phyloP scores from a whole-genome alignment of 148 eudicot species.

The Chenopodium album region DNA sequence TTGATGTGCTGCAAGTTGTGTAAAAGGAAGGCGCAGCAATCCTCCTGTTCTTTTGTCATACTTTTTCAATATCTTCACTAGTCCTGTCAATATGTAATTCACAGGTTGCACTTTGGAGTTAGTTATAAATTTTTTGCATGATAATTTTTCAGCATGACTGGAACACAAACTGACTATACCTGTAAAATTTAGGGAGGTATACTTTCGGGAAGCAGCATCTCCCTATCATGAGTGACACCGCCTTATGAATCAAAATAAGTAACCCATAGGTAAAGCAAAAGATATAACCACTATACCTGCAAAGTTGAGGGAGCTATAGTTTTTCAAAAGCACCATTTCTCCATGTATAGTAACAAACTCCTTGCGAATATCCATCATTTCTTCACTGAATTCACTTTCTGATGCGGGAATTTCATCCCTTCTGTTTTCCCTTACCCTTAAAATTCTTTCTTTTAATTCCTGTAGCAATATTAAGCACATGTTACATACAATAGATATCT shows the following conservation, averaged over 20 bases:
- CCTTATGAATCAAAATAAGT: conserved; percentile 20
- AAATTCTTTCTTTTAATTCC: conserved; percentile 88
- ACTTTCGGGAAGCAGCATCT: conserved; percentile 21
- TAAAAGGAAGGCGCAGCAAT: conserved; percentile 70
- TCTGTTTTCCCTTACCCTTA: conserved; percentile 53
- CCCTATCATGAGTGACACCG: conserved; percentile 20
- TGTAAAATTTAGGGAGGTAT: conserved; percentile 2
- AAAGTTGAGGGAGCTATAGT: conserved; percentile 92
- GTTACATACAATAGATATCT: background rate
- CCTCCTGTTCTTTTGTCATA: conserved; percentile 93
- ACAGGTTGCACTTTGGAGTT: conserved; percentile 1
- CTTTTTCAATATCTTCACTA: conserved; percentile 84
- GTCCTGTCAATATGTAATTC: conserved; percentile 46
- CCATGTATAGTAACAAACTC: conserved; percentile 93
- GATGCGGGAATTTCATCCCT: conserved; percentile 58
- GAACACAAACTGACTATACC: conserved; percentile 1
- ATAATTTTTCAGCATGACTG: conserved; percentile 1
- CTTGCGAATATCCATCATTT: conserved; percentile 84
- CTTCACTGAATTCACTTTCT: conserved; percentile 68
- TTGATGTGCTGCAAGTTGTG: conserved; percentile 71
- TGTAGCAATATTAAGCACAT: conserved; percentile 24
- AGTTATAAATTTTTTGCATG: background rate
- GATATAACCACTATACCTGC: conserved; percentile 52
- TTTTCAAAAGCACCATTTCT: conserved; percentile 95
- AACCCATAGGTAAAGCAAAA: conserved; percentile 10